Evolutionary conservation across 2,329 filamentous ascomycete species (phyloP).

Genomic region (Epichloe hybrida): DNA sequence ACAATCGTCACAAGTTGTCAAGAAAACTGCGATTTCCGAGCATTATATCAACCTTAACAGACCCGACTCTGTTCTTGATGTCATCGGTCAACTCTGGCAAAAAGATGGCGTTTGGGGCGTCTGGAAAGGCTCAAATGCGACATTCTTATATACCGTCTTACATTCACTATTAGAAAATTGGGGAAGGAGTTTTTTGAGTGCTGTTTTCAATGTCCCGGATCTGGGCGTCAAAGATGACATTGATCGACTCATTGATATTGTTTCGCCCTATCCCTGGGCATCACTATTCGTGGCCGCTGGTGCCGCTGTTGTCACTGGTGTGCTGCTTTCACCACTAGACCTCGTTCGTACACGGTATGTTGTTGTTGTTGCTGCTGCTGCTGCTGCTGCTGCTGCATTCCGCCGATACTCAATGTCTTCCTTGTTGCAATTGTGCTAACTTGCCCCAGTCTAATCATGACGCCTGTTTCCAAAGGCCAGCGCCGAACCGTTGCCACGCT

Average conservation of each 20-base stretch:
- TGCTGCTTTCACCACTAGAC: conserved; percentile 77
- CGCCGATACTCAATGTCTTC: neutral
- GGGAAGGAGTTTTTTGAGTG: conserved; percentile 79
- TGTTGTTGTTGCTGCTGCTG: conserved; percentile 10
- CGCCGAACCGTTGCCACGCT: conserved; percentile 69
- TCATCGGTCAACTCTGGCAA: conserved; percentile 76
- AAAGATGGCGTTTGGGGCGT: conserved; percentile 84
- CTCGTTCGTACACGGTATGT: conserved; percentile 60
- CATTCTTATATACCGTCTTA: conserved; percentile 81
- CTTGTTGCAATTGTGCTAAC: neutral
- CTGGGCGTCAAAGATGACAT: conserved; percentile 61
- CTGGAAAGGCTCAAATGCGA: conserved; percentile 88
- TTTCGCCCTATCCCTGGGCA: conserved; percentile 68
- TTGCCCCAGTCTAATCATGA: conserved; percentile 58
- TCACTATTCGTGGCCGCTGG: conserved; percentile 61
- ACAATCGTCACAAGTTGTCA: conserved; percentile 8
- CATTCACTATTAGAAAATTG: conserved; percentile 83
- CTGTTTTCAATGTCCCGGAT: conserved; percentile 81
- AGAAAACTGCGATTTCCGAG: conserved; percentile 21
- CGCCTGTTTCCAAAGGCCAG: conserved; percentile 59
- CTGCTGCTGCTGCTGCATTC: too few relatives aligned
- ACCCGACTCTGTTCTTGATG: conserved; percentile 71
- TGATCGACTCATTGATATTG: conserved; percentile 58
- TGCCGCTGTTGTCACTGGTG: conserved; percentile 56
- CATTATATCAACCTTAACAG: conserved; percentile 60